These are phyloP conservation scores for Candida nemodendra DNA, from an alignment of 805 yeast species.

Conservation along the genomic window DNA sequence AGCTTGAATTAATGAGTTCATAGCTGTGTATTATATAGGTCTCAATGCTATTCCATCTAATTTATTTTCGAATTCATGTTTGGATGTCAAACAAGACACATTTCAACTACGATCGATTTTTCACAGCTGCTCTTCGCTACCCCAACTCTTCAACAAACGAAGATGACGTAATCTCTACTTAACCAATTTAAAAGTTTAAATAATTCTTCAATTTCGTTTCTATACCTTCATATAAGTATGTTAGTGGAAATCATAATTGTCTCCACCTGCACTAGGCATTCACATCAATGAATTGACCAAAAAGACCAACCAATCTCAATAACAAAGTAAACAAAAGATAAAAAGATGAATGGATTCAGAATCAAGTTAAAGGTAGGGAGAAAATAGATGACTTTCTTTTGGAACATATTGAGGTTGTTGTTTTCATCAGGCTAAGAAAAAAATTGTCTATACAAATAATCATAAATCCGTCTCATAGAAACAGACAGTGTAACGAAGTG, in stretches of 20 bases:
- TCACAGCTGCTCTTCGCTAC: too few relatives aligned
- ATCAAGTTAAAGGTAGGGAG: conserved; percentile 13
- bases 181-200: too few relatives aligned
- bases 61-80: too few relatives aligned
- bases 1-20: conserved; percentile 31
- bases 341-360: conserved; percentile 16
- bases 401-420: conserved; percentile 11
- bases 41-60: too few relatives aligned
- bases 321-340: conserved; percentile 10
- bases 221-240: conserved; percentile 11
- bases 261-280: conserved; percentile 5
- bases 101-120: too few relatives aligned
- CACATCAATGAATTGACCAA: conserved; percentile 8
- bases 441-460: conserved; percentile 20
- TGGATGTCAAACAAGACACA: too few relatives aligned
- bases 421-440: conserved; percentile 17
- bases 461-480: conserved; percentile 4
- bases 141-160: too few relatives aligned
- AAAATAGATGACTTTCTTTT: conserved; percentile 10
- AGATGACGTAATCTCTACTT: too few relatives aligned
- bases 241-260: conserved; percentile 6
- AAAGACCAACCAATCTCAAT: conserved; percentile 5
- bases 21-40: too few relatives aligned
- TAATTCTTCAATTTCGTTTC: conserved; percentile 13
- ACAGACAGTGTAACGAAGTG: neutral